Conservation (phyloP, 805 yeast species). For the Candida berthetii region DNA sequence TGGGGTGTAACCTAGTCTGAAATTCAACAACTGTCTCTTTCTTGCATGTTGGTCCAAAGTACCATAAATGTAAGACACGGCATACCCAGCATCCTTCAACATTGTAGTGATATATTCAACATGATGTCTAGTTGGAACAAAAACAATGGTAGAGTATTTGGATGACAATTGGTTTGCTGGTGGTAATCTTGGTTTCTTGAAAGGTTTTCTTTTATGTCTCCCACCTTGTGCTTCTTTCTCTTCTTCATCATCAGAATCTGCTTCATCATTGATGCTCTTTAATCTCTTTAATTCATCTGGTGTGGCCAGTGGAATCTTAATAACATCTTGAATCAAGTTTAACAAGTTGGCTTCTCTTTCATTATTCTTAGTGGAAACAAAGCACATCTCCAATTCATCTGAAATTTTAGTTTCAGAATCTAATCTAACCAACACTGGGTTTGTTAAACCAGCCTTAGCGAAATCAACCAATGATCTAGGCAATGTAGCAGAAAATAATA, state of each 20-base stretch:
- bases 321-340: conserved; percentile 72
- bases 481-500: conserved; percentile 90
- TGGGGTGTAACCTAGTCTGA: conserved; percentile 77
- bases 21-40: conserved; percentile 78
- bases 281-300: conserved; percentile 57
- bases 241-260: conserved; percentile 44
- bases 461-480: conserved; percentile 91
- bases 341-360: conserved; percentile 89
- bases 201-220: conserved; percentile 28
- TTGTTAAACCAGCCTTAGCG: conserved; percentile 92
- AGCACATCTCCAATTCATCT: conserved; percentile 87
- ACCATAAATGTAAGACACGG: conserved; percentile 88
- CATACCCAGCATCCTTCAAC: conserved; percentile 73
- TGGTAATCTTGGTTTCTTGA: conserved; percentile 55
- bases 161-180: conserved; percentile 83
- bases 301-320: conserved; percentile 77
- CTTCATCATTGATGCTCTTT: conserved; percentile 37
- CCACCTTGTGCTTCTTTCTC: conserved; percentile 24
- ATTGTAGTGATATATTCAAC: conserved; percentile 82
- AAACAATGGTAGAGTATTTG: conserved; percentile 79
- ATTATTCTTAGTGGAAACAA: conserved; percentile 68
- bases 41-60: conserved; percentile 94
- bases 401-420: conserved; percentile 92
- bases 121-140: conserved; percentile 96
- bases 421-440: conserved; percentile 86